Percentiles rank a stretch among this genome's conserved stretches.
Evolutionary conservation across 202 grass and related monocot species (phyloP).

Genomic region (Schoenoplectus tabernaemontani): DNA sequence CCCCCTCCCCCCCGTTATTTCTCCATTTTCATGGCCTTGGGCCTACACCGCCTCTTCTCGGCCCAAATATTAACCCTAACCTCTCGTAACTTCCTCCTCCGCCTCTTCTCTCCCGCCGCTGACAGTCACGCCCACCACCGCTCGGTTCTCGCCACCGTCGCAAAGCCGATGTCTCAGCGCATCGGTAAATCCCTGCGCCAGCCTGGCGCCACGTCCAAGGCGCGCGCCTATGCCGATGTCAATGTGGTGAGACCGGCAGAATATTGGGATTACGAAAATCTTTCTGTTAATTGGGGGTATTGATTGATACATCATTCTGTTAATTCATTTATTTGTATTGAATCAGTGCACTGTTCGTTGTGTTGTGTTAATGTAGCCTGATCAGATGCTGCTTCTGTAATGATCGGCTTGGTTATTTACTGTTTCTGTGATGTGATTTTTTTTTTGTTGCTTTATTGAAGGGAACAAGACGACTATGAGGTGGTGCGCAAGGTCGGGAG

Average conservation of each 20-base stretch:
- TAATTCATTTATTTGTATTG: background rate
- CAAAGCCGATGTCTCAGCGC: constrained; percentile 48
- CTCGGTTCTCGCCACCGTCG: constrained; percentile 13
- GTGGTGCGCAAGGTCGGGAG: constrained; percentile 82
- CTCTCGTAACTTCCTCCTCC: constrained; percentile 29
- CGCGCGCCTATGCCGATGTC: constrained; percentile 56
- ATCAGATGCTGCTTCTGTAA: constrained; percentile 7
- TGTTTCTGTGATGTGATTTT: background rate
- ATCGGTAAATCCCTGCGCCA: constrained; percentile 47
- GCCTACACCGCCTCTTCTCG: constrained; percentile 35
- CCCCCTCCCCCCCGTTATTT: too few relatives aligned
- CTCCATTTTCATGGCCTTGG: constrained; percentile 61
- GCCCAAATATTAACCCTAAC: constrained; percentile 8
- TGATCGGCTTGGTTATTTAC: background rate
- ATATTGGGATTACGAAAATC: constrained; percentile 94
- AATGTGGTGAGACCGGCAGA: constrained; percentile 60
- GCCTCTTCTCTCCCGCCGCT: constrained; percentile 41
- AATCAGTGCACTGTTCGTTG: background rate
- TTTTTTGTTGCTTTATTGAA: constrained; percentile 14
- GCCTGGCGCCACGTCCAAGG: constrained; percentile 41
- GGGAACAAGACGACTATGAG: constrained; percentile 81
- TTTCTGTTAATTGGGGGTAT: constrained; percentile 85
- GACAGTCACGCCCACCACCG: constrained; percentile 8
- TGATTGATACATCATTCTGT: background rate
- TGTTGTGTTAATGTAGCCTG: background rate